Evolutionary conservation across 2,329 filamentous ascomycete species (phyloP).

Genomic region (Colletotrichum tanaceti): DNA sequence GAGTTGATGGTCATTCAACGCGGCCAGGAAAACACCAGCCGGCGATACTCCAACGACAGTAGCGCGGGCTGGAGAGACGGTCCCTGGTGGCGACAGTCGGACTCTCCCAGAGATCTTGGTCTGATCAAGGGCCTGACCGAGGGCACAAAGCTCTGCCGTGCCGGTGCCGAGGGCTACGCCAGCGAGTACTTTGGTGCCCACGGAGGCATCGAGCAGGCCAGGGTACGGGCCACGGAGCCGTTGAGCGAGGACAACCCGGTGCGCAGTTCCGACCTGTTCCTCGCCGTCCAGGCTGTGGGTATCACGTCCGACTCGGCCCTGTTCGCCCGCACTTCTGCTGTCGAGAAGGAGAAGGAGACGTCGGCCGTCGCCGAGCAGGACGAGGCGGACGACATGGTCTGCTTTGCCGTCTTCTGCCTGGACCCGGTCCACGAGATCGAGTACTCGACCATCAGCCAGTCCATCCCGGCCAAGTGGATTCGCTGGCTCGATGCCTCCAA

Average conservation of each 20-base stretch:
- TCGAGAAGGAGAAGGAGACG: conserved; percentile 66
- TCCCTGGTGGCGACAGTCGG: conserved; percentile 90
- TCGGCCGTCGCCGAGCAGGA: conserved; percentile 63
- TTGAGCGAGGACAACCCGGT: conserved; percentile 89
- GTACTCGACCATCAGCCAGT: conserved; percentile 85
- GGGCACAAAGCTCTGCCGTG: conserved; percentile 90
- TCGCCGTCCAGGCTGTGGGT: conserved; percentile 89
- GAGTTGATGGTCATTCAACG: conserved; percentile 95
- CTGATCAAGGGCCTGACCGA: conserved; percentile 83
- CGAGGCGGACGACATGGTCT: conserved; percentile 70
- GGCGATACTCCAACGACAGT: conserved; percentile 70
- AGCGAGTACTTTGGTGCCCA: conserved; percentile 82
- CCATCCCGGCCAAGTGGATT: conserved; percentile 86
- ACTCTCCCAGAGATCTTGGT: conserved; percentile 79
- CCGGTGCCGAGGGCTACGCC: conserved; percentile 88
- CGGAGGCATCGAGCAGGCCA: conserved; percentile 84
- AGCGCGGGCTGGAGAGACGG: conserved; percentile 87
- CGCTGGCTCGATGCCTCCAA: conserved; percentile 86
- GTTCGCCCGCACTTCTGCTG: conserved; percentile 70
- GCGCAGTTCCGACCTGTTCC: conserved; percentile 92
- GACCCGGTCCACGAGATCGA: conserved; percentile 93
- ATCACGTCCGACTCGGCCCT: conserved; percentile 73
- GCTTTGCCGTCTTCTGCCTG: conserved; percentile 82
- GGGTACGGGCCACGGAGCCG: conserved; percentile 81
- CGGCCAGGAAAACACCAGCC: conserved; percentile 83